These are phyloP conservation scores for Wallacemonas sp. DNA, from an alignment of 208 protist species.

Conservation along the genomic window DNA sequence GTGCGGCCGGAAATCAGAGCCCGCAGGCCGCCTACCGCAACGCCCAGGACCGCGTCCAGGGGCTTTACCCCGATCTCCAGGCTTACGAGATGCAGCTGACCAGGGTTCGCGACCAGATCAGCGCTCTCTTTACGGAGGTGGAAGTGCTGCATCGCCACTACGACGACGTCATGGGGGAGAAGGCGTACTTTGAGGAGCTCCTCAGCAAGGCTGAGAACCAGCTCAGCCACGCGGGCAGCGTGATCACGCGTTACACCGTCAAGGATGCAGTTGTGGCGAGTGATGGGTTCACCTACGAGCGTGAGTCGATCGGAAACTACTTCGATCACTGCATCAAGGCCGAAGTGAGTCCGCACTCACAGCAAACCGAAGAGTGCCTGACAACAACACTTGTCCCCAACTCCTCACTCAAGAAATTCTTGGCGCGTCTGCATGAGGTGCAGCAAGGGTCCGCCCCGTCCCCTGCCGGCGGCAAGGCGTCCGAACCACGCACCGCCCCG, in stretches of 20 bases:
- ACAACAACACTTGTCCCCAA: conserved; percentile 79
- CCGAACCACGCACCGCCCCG: conserved; percentile 19
- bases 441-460: conserved; percentile 15
- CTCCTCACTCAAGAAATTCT: conserved; percentile 72
- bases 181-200: conserved; percentile 42
- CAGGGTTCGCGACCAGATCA: conserved; percentile 44
- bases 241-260: conserved; percentile 78
- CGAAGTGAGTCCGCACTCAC: conserved; percentile 60
- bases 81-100: conserved; percentile 48
- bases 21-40: conserved; percentile 47
- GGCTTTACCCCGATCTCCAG: conserved; percentile 41
- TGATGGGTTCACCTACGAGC: conserved; percentile 93
- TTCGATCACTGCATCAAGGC: conserved; percentile 51
- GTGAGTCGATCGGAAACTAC: conserved; percentile 78
- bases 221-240: conserved; percentile 46
- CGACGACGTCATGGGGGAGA: conserved; percentile 59
- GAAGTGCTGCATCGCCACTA: conserved; percentile 61
- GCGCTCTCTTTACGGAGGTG: conserved; percentile 37
- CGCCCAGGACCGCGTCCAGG: conserved; percentile 33
- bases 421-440: conserved; percentile 63
- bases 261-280: conserved; percentile 87
- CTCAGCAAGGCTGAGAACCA: conserved; percentile 50
- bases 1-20: conserved; percentile 23
- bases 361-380: conserved; percentile 67
- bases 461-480: background rate